Base-by-base conservation (phyloP, 768 basidiomycete genomes). In the Leucosporidium yakuticum region DNA sequence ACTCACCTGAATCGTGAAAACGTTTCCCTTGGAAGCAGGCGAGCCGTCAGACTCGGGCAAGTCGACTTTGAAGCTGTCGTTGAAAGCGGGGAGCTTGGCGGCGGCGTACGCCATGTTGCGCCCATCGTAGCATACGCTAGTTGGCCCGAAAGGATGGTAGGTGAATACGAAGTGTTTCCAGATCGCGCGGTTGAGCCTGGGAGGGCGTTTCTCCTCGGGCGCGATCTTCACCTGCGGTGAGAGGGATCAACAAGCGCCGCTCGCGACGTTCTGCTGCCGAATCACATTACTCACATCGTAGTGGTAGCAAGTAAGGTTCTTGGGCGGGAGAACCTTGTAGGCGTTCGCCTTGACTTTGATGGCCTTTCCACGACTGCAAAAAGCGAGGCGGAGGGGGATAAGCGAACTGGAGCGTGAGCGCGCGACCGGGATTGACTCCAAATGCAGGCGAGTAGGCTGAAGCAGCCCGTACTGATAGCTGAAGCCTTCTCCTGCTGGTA, bases 201-300 rank as follows among this genome's bases (percentile, higher is more conserved):
- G 59, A 0, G 60, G 68, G n/a, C 60, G 51, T 6, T 31, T 19
- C 15, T 31, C 62, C 44, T 62, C 47, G 11, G 15, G 7, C 2
- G 23, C 23, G 48, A 68, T 64, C 53, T 68, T 68, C 36, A 68
- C 67, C 59, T 64, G 54, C 19, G 39, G 5, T 1, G 25, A 32
- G 21, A 15, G 11, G 0, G 4, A 0, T 44, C 4, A 11, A 17
- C 19, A 21, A 31, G 39, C 19, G 20, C 11, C 1, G 49, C 29
- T n/a, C n/a, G n/a, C n/a, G n/a, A n/a, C n/a, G n/a, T n/a, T n/a
- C 56, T 11, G 23, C 7, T 29, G 29, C 2, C 15, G 31, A 48
- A 29, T n/a, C 11, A 21, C 15, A 25, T 21, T 25, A 56, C 67
- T 44, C 25, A 69, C 63, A n/a, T 69, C 68, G 68, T 62, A 64